phyloP scores from a whole-genome alignment of 805 yeast species.

The Metschnikowia hibisci region DNA sequence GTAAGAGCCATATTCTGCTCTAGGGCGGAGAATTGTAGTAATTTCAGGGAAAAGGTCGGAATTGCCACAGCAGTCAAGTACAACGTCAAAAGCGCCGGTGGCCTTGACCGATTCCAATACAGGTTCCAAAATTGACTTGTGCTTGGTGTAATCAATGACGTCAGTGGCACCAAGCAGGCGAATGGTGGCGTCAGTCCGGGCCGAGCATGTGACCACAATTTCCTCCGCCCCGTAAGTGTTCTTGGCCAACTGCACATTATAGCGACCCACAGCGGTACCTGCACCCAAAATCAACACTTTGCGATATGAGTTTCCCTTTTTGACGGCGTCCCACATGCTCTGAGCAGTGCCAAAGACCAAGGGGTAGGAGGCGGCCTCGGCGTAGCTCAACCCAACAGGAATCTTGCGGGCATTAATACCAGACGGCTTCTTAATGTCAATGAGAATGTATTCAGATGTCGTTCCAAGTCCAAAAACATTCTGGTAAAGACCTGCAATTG shows the following conservation, averaged over 20 bases:
- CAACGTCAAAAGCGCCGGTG: slow-evolving; percentile 49
- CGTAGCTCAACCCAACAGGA: slow-evolving; percentile 39
- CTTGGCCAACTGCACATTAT: slow-evolving; percentile 54
- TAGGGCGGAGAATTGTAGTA: slow-evolving; percentile 42
- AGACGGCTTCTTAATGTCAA: slow-evolving; percentile 29
- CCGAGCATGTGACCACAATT: slow-evolving; percentile 57
- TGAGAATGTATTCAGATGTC: slow-evolving; percentile 42
- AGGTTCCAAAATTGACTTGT: slow-evolving; percentile 28
- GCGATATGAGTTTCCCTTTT: slow-evolving; percentile 38
- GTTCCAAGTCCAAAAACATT: slow-evolving; percentile 34
- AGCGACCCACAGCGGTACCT: slow-evolving; percentile 64
- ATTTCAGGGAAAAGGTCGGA: slow-evolving; percentile 44
- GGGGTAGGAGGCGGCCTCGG: slow-evolving; percentile 65
- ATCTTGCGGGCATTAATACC: slow-evolving; percentile 45
- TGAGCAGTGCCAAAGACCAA: slow-evolving; percentile 63
- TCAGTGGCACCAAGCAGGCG: slow-evolving; percentile 53
- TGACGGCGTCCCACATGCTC: slow-evolving; percentile 27
- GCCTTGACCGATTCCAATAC: slow-evolving; percentile 32
- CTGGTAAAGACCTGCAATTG: slow-evolving; percentile 25
- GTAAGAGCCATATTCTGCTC: slow-evolving; percentile 40
- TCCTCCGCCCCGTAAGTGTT: slow-evolving; percentile 37
- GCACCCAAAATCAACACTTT: slow-evolving; percentile 69
- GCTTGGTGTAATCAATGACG: slow-evolving; percentile 54
- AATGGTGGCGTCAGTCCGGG: slow-evolving; percentile 43
- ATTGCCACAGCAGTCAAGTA: slow-evolving; percentile 66